phyloP scores from a whole-genome alignment of 305 asterid genomes.

The Fraxinus sp. region DNA sequence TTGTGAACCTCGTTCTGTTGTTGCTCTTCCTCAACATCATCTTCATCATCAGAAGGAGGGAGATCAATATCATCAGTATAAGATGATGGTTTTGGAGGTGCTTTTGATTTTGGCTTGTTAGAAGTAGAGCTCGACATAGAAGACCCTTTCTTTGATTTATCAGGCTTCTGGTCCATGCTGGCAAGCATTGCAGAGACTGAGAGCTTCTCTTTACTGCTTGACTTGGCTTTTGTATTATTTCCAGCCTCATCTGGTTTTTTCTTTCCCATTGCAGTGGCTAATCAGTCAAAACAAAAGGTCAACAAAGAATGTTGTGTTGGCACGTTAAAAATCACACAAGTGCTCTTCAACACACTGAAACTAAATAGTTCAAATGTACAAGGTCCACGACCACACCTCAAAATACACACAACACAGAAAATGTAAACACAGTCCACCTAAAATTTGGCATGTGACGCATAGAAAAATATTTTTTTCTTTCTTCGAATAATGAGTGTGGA shows the following conservation, averaged over 20 bases:
- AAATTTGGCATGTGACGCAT: not conserved
- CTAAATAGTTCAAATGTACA: not conserved
- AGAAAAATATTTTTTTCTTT: not conserved
- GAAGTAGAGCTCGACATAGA: slow-evolving; percentile 35
- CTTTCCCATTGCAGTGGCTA: slow-evolving; percentile 58
- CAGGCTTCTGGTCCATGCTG: slow-evolving; percentile 71
- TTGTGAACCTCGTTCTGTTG: slow-evolving; percentile 31
- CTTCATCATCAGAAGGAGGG: slow-evolving; percentile 89
- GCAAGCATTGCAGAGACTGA: slow-evolving; percentile 80
- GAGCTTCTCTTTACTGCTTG: slow-evolving; percentile 54
- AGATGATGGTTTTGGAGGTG: slow-evolving; percentile 47
- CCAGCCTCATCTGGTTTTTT: slow-evolving; percentile 62
- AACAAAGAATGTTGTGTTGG: not conserved
- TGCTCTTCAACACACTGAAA: not conserved
- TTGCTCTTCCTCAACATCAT: slow-evolving; percentile 46
- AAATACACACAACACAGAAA: not conserved
- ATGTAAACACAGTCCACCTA: not conserved
- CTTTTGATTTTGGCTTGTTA: slow-evolving; percentile 54
- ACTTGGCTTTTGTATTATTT: slow-evolving; percentile 51
- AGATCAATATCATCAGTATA: slow-evolving; percentile 70
- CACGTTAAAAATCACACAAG: not conserved
- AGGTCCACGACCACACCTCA: not conserved
- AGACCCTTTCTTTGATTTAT: slow-evolving; percentile 61
- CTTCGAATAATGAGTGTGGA: not conserved
- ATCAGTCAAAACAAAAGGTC: slow-evolving; percentile 18